These are phyloP conservation scores for Yarrowia osloensis DNA, from an alignment of 805 yeast genomes.

Conservation along the genomic window DNA sequence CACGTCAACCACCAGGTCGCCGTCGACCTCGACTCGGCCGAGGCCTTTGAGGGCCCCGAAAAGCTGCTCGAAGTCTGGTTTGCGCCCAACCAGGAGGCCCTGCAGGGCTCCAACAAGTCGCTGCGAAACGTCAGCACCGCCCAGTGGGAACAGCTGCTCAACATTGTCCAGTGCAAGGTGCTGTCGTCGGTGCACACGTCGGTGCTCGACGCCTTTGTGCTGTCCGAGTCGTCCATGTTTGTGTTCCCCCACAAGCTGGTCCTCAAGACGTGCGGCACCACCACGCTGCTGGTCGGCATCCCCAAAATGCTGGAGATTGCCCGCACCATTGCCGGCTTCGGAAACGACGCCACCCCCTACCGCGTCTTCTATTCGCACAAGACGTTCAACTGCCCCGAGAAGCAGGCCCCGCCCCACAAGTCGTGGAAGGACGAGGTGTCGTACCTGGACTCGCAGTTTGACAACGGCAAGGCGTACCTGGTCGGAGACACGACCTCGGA, in stretches of 20 bases:
- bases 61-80: constrained; percentile 91
- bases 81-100: constrained; percentile 51
- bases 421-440: constrained; percentile 82
- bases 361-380: constrained; percentile 88
- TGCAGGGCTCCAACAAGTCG: constrained; percentile 47
- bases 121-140: constrained; percentile 61
- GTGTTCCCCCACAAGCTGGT: constrained; percentile 84
- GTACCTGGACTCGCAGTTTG: constrained; percentile 66
- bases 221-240: constrained; percentile 87
- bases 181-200: constrained; percentile 71
- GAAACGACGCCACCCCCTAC: constrained; percentile 48
- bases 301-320: constrained; percentile 61
- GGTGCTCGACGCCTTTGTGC: constrained; percentile 75
- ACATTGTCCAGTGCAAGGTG: constrained; percentile 83
- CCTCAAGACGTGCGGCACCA: constrained; percentile 94
- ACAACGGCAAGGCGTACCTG: constrained; percentile 62
- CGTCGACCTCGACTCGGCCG: constrained; percentile 77
- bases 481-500: constrained; percentile 81
- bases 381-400: constrained; percentile 88
- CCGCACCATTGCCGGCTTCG: constrained; percentile 47
- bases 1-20: constrained; percentile 78
- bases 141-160: constrained; percentile 72
- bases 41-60: constrained; percentile 97
- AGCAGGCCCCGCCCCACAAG: constrained; percentile 76
- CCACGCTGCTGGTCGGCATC: constrained; percentile 81